Evolutionary conservation across 371 early-diverging fungal genomes (phyloP), one percentile per base, ranked within the genome.

Genomic region (Dentiscutata heterogama): DNA sequence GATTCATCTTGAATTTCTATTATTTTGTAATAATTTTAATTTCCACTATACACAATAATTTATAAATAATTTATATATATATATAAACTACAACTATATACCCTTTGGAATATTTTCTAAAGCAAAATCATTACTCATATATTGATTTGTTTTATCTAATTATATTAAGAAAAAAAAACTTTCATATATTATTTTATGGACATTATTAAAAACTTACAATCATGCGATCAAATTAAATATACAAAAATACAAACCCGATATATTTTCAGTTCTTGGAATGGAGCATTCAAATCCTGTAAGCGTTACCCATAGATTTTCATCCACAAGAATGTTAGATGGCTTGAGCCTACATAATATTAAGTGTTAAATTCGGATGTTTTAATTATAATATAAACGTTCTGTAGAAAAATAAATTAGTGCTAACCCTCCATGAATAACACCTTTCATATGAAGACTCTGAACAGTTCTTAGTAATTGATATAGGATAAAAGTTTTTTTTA

Each of bases 281-380:
- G 86, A 89, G 84, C 87, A 90, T 60, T 92, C 90, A 71, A 92
- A 88, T 10, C 92, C 92, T 14, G 91, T 86, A 39, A 92, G 60
- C 27, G 88, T 89, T 7, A 90, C 85, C 93, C 93, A 93, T 22
- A 93, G 71, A 72, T 92, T 91, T 42, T 93, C 92, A 81, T 93
- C 92, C 11, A 93, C 88, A 20, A 90, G 86, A n/a, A 93, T 89
- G 74, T 90, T 90, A 18, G 93, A 91, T 14, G 91, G 86, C 42
- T 88, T 88, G 20, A 93, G 77, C 42, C 87, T 87, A 63, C 2
- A 58, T 58, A 13, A 56, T 4, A 56, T 54, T 18, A 54, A 58
- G 20, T 58, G 22, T 1, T 58, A 58, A 58, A 20, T 58, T n/a
- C 4, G 22, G 2, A 58, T n/a, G 22, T 7, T 53, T 11, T 14